These are phyloP conservation scores for Trichocomaceae sp. DNA, from an alignment of 2,329 filamentous ascomycete genomes.

Conservation along the genomic window DNA sequence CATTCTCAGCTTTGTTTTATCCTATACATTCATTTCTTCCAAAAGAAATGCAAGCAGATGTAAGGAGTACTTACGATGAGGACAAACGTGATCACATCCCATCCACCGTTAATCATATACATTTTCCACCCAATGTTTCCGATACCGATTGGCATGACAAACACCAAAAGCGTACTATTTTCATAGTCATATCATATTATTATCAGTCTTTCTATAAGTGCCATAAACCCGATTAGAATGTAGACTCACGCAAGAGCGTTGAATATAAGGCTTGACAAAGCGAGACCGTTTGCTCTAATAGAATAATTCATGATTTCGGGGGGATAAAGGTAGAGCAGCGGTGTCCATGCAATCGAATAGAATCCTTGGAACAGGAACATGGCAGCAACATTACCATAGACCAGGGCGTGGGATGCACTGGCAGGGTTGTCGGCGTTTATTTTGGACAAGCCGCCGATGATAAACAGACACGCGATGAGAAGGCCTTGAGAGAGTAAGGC, in stretches of 20 bases:
- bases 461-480: conserved; percentile 37
- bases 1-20: neutral
- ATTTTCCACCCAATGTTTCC: conserved; percentile 13
- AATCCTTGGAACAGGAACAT: conserved; percentile 49
- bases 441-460: conserved; percentile 47
- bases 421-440: conserved; percentile 19
- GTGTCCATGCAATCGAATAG: conserved; percentile 47
- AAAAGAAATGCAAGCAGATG: neutral
- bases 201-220: neutral
- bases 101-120: conserved; percentile 13
- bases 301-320: conserved; percentile 46
- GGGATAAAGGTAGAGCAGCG: conserved; percentile 44
- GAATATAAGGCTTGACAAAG: conserved; percentile 26
- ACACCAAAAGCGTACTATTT: neutral
- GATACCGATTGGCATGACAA: conserved; percentile 11
- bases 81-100: conserved; percentile 3
- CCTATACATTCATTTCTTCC: neutral
- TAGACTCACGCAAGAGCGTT: conserved; percentile 19
- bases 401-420: conserved; percentile 17
- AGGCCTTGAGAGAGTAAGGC: conserved; percentile 32
- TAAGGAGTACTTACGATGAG: conserved; percentile 1
- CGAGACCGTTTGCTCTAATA: conserved; percentile 44
- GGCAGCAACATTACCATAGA: conserved; percentile 41
- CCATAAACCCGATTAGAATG: neutral
- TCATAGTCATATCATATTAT: neutral